A percentile compares a stretch with the other conserved stretches of the same genome.
These are phyloP conservation scores for Trichoderma oligosporum DNA, from an alignment of 2,329 filamentous ascomycete species.

Conservation along the genomic window DNA sequence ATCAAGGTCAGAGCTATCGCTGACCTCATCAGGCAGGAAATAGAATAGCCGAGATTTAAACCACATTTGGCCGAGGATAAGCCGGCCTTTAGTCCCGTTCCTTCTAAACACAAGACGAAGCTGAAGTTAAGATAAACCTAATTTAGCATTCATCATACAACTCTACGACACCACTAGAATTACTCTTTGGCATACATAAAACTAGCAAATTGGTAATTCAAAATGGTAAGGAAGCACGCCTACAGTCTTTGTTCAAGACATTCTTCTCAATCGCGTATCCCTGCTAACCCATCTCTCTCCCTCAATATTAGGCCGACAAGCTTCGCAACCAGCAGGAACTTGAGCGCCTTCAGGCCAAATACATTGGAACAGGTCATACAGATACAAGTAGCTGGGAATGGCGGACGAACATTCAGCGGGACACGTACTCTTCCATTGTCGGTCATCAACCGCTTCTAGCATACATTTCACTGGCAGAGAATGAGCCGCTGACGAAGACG, in stretches of 20 bases:
- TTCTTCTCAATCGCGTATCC: neutral
- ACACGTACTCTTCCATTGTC: conserved; percentile 83
- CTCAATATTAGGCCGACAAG: conserved; percentile 73
- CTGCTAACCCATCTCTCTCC: neutral
- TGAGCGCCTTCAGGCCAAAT: conserved; percentile 92
- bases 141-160: too few relatives aligned
- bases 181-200: too few relatives aligned
- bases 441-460: conserved; percentile 85
- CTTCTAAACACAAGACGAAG: neutral
- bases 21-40: conserved; percentile 14
- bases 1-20: neutral
- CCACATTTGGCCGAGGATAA: conserved; percentile 19
- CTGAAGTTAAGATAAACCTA: too few relatives aligned
- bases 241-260: neutral
- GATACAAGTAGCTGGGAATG: conserved; percentile 98
- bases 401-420: conserved; percentile 91
- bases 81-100: conserved; percentile 2
- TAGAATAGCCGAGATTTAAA: neutral
- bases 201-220: too few relatives aligned
- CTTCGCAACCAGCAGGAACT: conserved; percentile 96
- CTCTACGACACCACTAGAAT: too few relatives aligned
- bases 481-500: conserved; percentile 76
- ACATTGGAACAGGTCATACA: conserved; percentile 91
- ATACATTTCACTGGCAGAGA: conserved; percentile 86
- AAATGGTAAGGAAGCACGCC: neutral